Evolutionary conservation across 257 asterid genomes (phyloP), one percentile per base, ranked within the genome.

Genomic region (Fraxinus americana): DNA sequence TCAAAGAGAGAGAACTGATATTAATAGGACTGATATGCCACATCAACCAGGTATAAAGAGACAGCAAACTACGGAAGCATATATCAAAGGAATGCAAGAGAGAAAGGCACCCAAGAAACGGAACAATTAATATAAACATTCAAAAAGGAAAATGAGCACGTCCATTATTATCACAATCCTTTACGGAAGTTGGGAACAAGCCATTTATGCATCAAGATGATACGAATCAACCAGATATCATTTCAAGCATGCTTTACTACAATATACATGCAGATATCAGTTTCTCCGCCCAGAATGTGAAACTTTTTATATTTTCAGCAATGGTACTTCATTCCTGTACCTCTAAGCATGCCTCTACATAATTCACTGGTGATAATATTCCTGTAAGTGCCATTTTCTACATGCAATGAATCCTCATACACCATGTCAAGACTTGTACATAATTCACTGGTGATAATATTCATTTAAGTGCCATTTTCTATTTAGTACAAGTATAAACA

Each of bases 211-310:
- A 17, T 50, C 67, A 59, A 21, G 30, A 23, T 5, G 12, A 59
- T 2, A 16, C 8, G 16, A 59, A n/a, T 59, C 14, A 59, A n/a
- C 30, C 32, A n/a, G 32, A 7, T 7, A 7, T 59, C 32, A 23
- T 30, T 23, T 59, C 67, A 48, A 21, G 16, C 38, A 45, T 61
- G 78, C 74, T 67, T 59, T 36, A 54, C 65, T 38, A 45, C 48
- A 68, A 36, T 69, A 72, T 48, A 80, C 69, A 36, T 32, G 57
- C 79, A 72, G 54, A 59, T n/a, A 68, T 66, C 13, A 59, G 32
- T 59, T 59, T 59, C 30, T 23, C 12, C 8, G 67, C 16, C 32
- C 29, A 59, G 67, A 59, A 59, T n/a, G 14, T 25, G 27, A 25
- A 25, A 25, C 27, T 25, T 25, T 25, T 25, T 25, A 25, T 25